Evolutionary conservation across 2,329 filamentous ascomycete genomes (phyloP).

Genomic region (Tolypocladium album): DNA sequence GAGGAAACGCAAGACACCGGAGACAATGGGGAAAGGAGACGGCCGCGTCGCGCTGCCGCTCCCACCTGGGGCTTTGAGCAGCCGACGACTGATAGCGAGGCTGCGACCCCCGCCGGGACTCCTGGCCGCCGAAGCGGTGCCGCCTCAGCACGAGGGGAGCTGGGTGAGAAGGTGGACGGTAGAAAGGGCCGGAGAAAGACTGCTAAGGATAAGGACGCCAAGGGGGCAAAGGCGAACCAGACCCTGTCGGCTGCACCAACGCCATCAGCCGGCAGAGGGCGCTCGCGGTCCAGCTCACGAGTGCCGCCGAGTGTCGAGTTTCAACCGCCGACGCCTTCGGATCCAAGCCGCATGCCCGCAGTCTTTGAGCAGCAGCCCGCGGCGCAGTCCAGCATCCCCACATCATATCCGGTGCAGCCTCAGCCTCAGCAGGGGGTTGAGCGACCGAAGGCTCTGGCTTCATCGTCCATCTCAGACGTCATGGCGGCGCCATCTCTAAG

Average conservation of each 20-base stretch:
- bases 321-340: conserved; percentile 25
- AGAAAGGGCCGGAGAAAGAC: conserved; percentile 25
- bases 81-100: conserved; percentile 48
- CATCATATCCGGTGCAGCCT: conserved; percentile 25
- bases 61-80: conserved; percentile 62
- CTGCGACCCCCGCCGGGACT: conserved; percentile 44
- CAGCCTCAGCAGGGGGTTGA: conserved; percentile 20
- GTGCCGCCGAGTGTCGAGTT: conserved; percentile 31
- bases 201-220: conserved; percentile 29
- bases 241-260: conserved; percentile 36
- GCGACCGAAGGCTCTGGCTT: conserved; percentile 20
- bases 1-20: conserved; percentile 45
- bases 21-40: conserved; percentile 49
- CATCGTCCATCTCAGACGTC: conserved; percentile 36
- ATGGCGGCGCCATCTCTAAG: conserved; percentile 47
- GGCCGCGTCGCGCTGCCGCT: conserved; percentile 54
- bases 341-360: conserved; percentile 26
- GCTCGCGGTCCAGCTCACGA: conserved; percentile 45
- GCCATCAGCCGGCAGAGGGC: conserved; percentile 28
- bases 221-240: conserved; percentile 28
- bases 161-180: conserved; percentile 33
- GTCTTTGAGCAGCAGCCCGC: conserved; percentile 35
- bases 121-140: conserved; percentile 39
- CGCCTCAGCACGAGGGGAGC: conserved; percentile 27
- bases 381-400: conserved; percentile 26